These are phyloP conservation scores for Fraxinus platypoda DNA, from an alignment of 305 asterid genomes.

Conservation along the genomic window DNA sequence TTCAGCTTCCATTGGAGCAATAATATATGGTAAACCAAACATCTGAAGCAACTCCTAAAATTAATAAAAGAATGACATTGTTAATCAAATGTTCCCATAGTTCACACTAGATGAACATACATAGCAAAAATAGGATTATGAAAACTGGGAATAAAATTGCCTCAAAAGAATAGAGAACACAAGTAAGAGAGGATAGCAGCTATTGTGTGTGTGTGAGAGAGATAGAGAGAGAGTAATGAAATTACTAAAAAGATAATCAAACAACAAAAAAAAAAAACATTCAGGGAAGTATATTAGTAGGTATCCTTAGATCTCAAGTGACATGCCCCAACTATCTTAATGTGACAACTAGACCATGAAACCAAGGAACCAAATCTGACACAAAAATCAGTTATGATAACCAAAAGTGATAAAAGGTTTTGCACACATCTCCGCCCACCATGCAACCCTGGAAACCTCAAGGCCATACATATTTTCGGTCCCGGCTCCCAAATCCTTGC, in stretches of 20 bases:
- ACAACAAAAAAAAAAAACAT: neutral
- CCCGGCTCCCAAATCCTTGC: neutral
- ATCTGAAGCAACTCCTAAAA: constrained; percentile 94
- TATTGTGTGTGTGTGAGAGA: neutral
- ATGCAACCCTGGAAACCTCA: neutral
- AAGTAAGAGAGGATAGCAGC: neutral
- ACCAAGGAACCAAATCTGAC: neutral
- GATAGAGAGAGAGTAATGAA: neutral
- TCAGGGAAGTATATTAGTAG: constrained; percentile 10
- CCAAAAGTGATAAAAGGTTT: neutral
- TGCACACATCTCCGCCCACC: neutral
- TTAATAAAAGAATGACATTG: constrained; percentile 16
- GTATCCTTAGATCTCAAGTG: neutral
- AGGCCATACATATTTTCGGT: neutral
- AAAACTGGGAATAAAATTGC: neutral
- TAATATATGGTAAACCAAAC: constrained; percentile 93
- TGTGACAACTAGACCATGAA: neutral
- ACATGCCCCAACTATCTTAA: neutral
- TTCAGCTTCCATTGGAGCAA: constrained; percentile 99
- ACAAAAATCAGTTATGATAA: neutral
- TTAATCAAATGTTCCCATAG: constrained; percentile 14
- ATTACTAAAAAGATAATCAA: neutral
- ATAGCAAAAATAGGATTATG: neutral
- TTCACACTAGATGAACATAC: neutral
- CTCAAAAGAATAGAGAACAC: neutral